phyloP scores from a whole-genome alignment of 805 yeast species.

The Millerago galiae region DNA sequence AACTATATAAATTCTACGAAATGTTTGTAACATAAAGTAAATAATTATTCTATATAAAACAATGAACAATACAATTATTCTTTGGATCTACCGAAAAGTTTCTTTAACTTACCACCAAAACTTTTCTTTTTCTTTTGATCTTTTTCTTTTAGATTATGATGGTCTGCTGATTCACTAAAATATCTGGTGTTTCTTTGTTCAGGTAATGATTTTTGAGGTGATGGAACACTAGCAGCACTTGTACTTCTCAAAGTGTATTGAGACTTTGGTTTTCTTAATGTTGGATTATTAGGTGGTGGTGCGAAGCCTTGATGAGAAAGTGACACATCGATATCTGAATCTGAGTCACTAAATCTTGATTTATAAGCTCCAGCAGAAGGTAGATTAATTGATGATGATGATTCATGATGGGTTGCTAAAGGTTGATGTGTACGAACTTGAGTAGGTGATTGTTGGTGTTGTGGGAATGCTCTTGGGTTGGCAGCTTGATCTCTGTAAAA shows the following conservation, averaged over 20 bases:
- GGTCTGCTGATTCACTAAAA: conserved; percentile 24
- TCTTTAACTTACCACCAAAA: conserved; percentile 33
- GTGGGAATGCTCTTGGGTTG: conserved; percentile 8
- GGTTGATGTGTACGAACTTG: conserved; percentile 6
- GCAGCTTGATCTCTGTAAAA: conserved; percentile 22
- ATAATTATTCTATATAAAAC: not conserved
- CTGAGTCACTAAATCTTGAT: conserved; percentile 59
- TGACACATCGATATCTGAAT: conserved; percentile 44
- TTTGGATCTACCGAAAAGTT: conserved; percentile 31
- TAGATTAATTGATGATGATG: not conserved
- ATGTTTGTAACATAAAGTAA: not conserved
- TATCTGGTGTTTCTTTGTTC: conserved; percentile 22
- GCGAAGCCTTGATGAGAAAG: conserved; percentile 9
- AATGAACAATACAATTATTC: not conserved
- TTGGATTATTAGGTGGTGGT: conserved; percentile 15
- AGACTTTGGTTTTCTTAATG: conserved; percentile 21
- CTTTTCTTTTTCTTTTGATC: conserved; percentile 24
- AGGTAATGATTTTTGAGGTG: conserved; percentile 24
- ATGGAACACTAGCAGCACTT: conserved; percentile 15
- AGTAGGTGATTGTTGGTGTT: conserved; percentile 8
- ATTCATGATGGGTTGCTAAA: not conserved
- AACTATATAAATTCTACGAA: not conserved
- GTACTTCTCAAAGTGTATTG: conserved; percentile 24
- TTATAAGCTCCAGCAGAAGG: conserved; percentile 26
- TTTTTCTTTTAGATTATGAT: conserved; percentile 5